phyloP scores from a whole-genome alignment of 257 asterid species.

The Nicotiana paniculata region DNA sequence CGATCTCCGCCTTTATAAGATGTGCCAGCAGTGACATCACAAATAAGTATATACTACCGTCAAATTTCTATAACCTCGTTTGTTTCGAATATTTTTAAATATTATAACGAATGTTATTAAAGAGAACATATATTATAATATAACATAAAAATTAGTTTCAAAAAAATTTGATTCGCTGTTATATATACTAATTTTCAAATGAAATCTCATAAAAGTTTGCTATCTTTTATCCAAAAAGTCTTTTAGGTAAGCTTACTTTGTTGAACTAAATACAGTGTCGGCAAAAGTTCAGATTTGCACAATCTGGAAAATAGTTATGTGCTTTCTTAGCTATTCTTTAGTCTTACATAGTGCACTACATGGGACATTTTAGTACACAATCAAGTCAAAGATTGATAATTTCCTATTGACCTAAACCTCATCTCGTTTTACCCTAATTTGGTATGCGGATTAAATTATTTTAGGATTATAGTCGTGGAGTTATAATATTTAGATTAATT shows the following conservation, averaged over 20 bases:
- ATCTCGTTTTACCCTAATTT: too few relatives aligned
- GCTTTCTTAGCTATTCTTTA: too few relatives aligned
- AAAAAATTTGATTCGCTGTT: too few relatives aligned
- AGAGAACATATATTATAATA: too few relatives aligned
- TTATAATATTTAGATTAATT: too few relatives aligned
- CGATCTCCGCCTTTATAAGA: neutral
- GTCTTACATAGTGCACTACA: neutral
- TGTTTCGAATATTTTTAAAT: too few relatives aligned
- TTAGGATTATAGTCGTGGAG: too few relatives aligned
- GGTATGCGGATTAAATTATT: too few relatives aligned
- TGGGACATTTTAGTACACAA: neutral
- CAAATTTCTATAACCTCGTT: too few relatives aligned
- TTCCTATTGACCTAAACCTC: neutral
- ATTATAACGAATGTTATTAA: too few relatives aligned
- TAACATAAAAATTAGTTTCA: too few relatives aligned
- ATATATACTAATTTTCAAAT: neutral
- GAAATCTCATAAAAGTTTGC: neutral
- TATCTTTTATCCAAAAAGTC: neutral
- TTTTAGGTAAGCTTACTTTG: neutral
- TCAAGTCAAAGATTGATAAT: conserved; percentile 10
- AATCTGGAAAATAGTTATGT: neutral
- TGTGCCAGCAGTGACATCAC: neutral
- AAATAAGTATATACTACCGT: neutral
- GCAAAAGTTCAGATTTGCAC: conserved; percentile 11
- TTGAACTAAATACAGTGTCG: conserved; percentile 16